These are phyloP conservation scores for Leccinum pellstonianum DNA, from an alignment of 768 basidiomycete species.

Conservation along the genomic window DNA sequence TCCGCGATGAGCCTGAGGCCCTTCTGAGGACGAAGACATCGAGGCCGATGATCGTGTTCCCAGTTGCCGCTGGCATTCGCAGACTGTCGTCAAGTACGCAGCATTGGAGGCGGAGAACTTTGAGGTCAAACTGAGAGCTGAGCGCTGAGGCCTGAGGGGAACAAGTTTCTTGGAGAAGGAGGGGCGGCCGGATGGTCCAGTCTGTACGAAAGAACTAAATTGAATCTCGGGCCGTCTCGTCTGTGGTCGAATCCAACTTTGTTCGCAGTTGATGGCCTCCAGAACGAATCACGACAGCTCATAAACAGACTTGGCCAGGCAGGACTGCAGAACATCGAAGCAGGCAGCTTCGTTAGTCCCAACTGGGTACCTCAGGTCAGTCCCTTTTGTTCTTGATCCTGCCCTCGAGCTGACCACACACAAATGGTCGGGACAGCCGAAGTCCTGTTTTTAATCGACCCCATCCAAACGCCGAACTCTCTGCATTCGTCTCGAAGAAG, in stretches of 20 bases:
- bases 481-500: slow-evolving; percentile 26
- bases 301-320: slow-evolving; percentile 70
- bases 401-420: too few species aligned
- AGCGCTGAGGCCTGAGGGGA: too few species aligned
- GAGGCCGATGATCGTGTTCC: not conserved
- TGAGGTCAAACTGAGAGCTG: too few species aligned
- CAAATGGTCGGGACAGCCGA: too few species aligned
- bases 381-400: too few species aligned
- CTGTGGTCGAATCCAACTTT: slow-evolving; percentile 14
- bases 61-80: not conserved
- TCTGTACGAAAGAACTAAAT: too few species aligned
- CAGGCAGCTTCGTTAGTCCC: slow-evolving; percentile 88
- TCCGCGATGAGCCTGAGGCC: too few species aligned
- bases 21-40: not conserved
- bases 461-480: too few species aligned
- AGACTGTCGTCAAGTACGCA: slow-evolving; percentile 40
- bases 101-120: slow-evolving; percentile 24
- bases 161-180: too few species aligned
- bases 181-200: too few species aligned
- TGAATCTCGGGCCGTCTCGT: too few species aligned
- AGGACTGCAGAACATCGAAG: slow-evolving; percentile 71
- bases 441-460: too few species aligned
- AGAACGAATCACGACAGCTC: slow-evolving; percentile 75
- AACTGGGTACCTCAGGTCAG: slow-evolving; percentile 77
- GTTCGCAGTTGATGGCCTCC: slow-evolving; percentile 70